These are phyloP conservation scores for Penicillium sp. DNA, from an alignment of 2,329 filamentous ascomycete genomes.

Conservation along the genomic window DNA sequence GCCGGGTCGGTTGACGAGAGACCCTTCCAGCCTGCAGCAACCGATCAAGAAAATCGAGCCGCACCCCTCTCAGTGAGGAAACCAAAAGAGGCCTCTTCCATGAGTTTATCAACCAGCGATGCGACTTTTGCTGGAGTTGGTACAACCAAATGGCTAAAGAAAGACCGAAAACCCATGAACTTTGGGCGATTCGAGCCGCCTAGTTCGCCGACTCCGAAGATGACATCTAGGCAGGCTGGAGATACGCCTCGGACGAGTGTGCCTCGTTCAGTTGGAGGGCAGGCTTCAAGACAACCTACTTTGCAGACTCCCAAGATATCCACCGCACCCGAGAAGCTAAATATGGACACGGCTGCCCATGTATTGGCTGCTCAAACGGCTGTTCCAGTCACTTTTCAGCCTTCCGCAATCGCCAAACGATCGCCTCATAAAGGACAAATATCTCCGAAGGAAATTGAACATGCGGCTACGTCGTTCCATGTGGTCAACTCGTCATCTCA, in stretches of 20 bases:
- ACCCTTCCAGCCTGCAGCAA: not conserved
- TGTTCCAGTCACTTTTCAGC: not conserved
- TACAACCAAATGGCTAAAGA: conserved; percentile 29
- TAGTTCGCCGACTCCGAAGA: conserved; percentile 33
- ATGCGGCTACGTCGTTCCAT: conserved; percentile 25
- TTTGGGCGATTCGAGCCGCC: conserved; percentile 37
- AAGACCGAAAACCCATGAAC: conserved; percentile 26
- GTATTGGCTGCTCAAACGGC: not conserved
- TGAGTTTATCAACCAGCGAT: not conserved
- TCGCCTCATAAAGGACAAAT: not conserved
- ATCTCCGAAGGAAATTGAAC: not conserved
- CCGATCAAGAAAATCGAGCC: not conserved
- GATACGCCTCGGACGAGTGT: conserved; percentile 6
- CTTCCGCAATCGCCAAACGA: not conserved
- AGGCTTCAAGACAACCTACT: not conserved
- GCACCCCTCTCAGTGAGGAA: conserved; percentile 2
- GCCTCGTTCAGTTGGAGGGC: conserved; percentile 4
- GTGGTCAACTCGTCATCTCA: conserved; percentile 39
- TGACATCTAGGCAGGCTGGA: conserved; percentile 20
- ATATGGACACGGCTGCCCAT: not conserved
- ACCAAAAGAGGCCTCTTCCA: not conserved
- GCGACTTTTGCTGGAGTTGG: conserved; percentile 1
- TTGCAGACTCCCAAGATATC: not conserved
- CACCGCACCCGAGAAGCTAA: not conserved
- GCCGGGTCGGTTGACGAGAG: conserved; percentile 2